Base-by-base conservation (phyloP, 257 asterid species). In the Nyctanthes arbortristis region DNA sequence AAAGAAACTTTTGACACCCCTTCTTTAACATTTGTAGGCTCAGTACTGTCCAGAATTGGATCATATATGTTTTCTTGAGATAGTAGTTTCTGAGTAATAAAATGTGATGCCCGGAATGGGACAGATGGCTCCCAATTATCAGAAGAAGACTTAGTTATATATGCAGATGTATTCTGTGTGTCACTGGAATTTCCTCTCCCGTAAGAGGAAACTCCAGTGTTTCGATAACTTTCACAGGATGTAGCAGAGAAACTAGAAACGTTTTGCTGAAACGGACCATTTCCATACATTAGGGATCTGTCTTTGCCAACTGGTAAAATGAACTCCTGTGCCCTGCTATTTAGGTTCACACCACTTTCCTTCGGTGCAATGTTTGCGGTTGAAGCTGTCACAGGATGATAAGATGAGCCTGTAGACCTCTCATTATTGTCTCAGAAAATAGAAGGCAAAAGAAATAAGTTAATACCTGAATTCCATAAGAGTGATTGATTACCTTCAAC, bases 91-190 rank as follows among this genome's bases (percentile, higher is more conserved):
- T 61, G 81, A 40, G 87, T 84, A 28, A 93, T 71, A 36, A 71
- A 76, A 74, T 81, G 85, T 3, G 91, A 88, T 14, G 94, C 92
- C 20, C 72, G 68, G 69, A 90, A 90, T 75, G 92, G 89, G 70
- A 61, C 75, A 47, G 96, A 90, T 49, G 90, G 88, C 74, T 82
- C 91, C 98, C 98, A 93, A 68, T 78, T 57, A 63, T 72, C 67
- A 71, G 75, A 82, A 63, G 75, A 67, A 30, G 63, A 57, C 70
- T 65, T 73, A 61, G 79, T 63, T 65, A 63, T 76, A 36, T 20
- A 66, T 34, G 61, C 81, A 43, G 72, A 73, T 6, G 77, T 52
- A 60, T 35, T 67, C 40, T 55, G 78, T 56, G 57, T 62, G 70
- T 71, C 89, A 54, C 67, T 47, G 16, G 52, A 40, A 71, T 72